Conservation (phyloP, 257 asterid species). For the Scutellaria galericulata region DNA sequence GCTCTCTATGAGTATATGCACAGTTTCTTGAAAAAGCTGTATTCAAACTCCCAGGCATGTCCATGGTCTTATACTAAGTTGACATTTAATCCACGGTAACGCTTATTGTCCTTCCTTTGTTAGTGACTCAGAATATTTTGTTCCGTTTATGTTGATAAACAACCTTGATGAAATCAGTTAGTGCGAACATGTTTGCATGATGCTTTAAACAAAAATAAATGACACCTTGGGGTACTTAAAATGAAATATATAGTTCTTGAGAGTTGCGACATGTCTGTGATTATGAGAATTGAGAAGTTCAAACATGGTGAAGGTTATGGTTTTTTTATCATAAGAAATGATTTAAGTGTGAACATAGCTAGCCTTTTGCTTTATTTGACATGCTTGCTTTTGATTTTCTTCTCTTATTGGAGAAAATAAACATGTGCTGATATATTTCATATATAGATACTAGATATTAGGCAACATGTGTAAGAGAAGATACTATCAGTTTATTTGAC, state of each 20-base stretch:
- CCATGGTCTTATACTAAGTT: conserved; percentile 96
- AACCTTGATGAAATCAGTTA: conserved; percentile 23
- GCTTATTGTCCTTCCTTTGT: conserved; percentile 19
- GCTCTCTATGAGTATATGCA: conserved; percentile 25
- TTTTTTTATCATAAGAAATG: conserved; percentile 21
- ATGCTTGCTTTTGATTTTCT: conserved; percentile 6
- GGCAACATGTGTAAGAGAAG: neutral
- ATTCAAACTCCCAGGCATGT: conserved; percentile 68
- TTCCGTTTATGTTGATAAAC: conserved; percentile 12
- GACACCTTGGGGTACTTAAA: neutral
- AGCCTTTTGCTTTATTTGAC: too few relatives aligned
- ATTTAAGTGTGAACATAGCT: neutral
- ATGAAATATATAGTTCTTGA: conserved; percentile 11
- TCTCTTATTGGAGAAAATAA: conserved; percentile 3
- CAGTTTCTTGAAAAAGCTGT: conserved; percentile 91
- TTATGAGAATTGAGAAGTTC: conserved; percentile 25
- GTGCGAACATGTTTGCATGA: conserved; percentile 1
- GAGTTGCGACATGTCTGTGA: neutral
- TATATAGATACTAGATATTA: too few relatives aligned
- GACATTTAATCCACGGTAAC: conserved; percentile 86
- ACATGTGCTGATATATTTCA: conserved; percentile 17
- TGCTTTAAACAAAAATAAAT: neutral
- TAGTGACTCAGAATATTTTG: conserved; percentile 25
- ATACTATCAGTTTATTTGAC: conserved; percentile 10
- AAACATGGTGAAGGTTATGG: neutral